Percentiles rank a stretch among this genome's conserved stretches.
Evolutionary conservation across 306 rosid genomes (phyloP).

Genomic region (Macrotyloma uniflorum): DNA sequence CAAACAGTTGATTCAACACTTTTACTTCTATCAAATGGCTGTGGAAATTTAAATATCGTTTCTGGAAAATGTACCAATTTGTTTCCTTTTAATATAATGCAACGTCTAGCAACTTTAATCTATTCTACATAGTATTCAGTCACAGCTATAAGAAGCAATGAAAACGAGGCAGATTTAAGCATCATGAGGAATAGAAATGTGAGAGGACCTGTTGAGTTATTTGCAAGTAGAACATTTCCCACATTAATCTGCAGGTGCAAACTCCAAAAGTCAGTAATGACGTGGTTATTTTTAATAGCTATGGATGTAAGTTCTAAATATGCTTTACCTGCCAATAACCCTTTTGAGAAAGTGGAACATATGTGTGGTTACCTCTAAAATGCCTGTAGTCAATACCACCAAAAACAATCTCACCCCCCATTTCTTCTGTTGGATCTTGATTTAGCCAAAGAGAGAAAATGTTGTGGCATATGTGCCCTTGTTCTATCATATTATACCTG

Average conservation of each 20-base stretch:
- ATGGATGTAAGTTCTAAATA: slow-evolving; percentile 22
- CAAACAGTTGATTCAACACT: not conserved
- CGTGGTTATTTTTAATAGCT: slow-evolving; percentile 30
- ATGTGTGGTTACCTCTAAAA: slow-evolving; percentile 73
- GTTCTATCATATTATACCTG: slow-evolving; percentile 58
- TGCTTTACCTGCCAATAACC: slow-evolving; percentile 78
- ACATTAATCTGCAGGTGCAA: slow-evolving; percentile 59
- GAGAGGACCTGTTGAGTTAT: slow-evolving; percentile 62
- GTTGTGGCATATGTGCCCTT: slow-evolving; percentile 30
- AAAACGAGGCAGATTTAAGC: slow-evolving; percentile 3
- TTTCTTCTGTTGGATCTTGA: slow-evolving; percentile 37
- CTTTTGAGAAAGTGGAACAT: slow-evolving; percentile 55
- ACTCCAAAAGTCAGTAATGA: slow-evolving; percentile 24
- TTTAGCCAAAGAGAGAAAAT: slow-evolving; percentile 53
- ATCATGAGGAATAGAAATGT: slow-evolving; percentile 14
- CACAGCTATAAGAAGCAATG: not conserved
- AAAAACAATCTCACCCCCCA: slow-evolving; percentile 60
- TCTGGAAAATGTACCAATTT: not conserved
- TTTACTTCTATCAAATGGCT: slow-evolving; percentile 4
- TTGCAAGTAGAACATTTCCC: slow-evolving; percentile 67
- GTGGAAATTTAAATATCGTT: slow-evolving; percentile 30
- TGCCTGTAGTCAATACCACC: slow-evolving; percentile 73
- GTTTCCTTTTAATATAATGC: not conserved
- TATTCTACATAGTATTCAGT: not conserved
- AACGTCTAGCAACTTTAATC: not conserved